These are phyloP conservation scores for Elsinoe ampelina DNA, from an alignment of 2,329 filamentous ascomycete genomes.

Conservation along the genomic window DNA sequence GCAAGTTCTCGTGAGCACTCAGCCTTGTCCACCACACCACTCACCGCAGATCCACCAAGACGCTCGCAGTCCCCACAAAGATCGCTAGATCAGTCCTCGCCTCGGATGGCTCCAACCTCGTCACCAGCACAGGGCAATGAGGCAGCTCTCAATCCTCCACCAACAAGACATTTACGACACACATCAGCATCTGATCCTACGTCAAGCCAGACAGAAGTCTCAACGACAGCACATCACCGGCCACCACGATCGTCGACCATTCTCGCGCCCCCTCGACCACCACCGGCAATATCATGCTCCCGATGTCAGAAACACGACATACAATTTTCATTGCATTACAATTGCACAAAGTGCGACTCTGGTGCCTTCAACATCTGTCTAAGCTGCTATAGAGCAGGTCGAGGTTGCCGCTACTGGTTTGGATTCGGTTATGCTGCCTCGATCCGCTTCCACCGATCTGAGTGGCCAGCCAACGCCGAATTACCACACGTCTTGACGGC, in stretches of 20 bases:
- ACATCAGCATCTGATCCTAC: conserved; percentile 11
- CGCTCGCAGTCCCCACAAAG: background rate
- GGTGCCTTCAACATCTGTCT: conserved; percentile 73
- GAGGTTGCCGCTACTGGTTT: conserved; percentile 78
- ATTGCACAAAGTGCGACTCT: conserved; percentile 60
- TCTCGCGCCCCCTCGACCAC: conserved; percentile 26
- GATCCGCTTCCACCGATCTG: conserved; percentile 31
- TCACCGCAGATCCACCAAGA: background rate
- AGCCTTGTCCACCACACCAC: background rate
- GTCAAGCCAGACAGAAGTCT: background rate
- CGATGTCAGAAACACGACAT: conserved; percentile 63
- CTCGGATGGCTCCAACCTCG: background rate
- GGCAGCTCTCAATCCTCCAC: background rate
- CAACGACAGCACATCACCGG: background rate
- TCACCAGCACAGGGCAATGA: background rate
- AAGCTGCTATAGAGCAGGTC: conserved; percentile 65
- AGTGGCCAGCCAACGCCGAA: conserved; percentile 33
- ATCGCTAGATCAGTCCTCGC: background rate
- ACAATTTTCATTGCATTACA: conserved; percentile 79
- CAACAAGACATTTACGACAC: conserved; percentile 3
- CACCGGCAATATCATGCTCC: conserved; percentile 66
- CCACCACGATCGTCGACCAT: background rate
- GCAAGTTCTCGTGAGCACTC: background rate
- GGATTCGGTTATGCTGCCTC: conserved; percentile 72
- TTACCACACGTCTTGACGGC: conserved; percentile 45